Evolutionary conservation across 2,329 filamentous ascomycete species (phyloP).

Genomic region (Aaosphaeria arxii): DNA sequence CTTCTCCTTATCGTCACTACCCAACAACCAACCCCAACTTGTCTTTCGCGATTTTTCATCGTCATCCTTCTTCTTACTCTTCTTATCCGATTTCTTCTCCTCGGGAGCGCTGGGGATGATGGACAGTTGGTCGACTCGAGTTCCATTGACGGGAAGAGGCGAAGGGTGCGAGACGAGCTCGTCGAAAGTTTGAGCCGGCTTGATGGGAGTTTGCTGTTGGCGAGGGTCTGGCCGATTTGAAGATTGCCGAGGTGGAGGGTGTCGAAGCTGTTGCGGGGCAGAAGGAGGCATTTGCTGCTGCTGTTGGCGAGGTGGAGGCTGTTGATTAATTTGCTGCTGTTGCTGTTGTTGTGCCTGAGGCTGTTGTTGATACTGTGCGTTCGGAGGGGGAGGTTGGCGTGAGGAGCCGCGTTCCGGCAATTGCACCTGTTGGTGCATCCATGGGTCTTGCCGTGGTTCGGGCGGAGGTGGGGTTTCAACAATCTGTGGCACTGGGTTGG

Average conservation of each 20-base stretch:
- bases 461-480: background rate
- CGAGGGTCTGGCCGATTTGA: background rate
- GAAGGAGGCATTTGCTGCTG: slow-evolving; percentile 44
- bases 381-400: background rate
- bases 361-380: slow-evolving; percentile 52
- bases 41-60: slow-evolving; percentile 69
- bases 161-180: slow-evolving; percentile 66
- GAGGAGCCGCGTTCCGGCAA: background rate
- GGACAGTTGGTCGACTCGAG: slow-evolving; percentile 72
- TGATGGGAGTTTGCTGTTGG: slow-evolving; percentile 37
- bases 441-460: no score
- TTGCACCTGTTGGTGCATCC: slow-evolving; percentile 5
- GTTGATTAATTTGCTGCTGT: slow-evolving; percentile 28
- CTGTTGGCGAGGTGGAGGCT: slow-evolving; percentile 50
- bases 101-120: slow-evolving; percentile 72
- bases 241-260: slow-evolving; percentile 4
- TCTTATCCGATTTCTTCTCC: slow-evolving; percentile 72
- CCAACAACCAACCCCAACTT: slow-evolving; percentile 75
- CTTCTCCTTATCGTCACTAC: slow-evolving; percentile 69
- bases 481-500: background rate
- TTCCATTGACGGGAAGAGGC: slow-evolving; percentile 66
- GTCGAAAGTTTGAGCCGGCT: slow-evolving; percentile 52
- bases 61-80: slow-evolving; percentile 65
- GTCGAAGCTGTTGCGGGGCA: slow-evolving; percentile 8
- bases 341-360: slow-evolving; percentile 59